A percentile compares a stretch with the other conserved stretches of the same genome.
Conservation (phyloP, 208 protist genomes). For the Herpetomonas samuelpessoai region DNA sequence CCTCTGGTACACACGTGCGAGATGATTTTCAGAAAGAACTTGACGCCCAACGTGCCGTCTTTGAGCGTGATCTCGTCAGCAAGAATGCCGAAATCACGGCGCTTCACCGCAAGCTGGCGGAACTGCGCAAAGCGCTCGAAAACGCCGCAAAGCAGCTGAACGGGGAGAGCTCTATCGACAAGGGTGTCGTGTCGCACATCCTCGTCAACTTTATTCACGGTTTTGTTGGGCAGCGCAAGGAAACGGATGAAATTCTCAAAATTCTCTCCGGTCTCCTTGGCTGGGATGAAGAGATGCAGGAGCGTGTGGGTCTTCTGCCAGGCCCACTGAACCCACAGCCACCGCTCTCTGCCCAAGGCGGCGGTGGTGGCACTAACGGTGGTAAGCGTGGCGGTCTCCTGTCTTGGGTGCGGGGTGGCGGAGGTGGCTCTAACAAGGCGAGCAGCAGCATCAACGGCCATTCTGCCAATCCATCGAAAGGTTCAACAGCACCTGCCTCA, state of each 20-base stretch:
- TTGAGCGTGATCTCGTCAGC: slow-evolving; percentile 28
- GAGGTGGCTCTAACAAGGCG: too few relatives aligned
- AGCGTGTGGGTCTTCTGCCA: slow-evolving; percentile 68
- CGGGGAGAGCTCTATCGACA: slow-evolving; percentile 71
- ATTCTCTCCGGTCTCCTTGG: slow-evolving; percentile 67
- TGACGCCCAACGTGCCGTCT: slow-evolving; percentile 18
- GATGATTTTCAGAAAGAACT: not conserved
- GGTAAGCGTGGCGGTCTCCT: slow-evolving; percentile 17
- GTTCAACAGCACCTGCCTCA: too few relatives aligned
- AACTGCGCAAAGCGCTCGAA: slow-evolving; percentile 61
- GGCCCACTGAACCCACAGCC: slow-evolving; percentile 61
- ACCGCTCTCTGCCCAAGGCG: slow-evolving; percentile 11
- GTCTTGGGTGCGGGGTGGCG: slow-evolving; percentile 24
- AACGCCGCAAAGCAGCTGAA: slow-evolving; percentile 54
- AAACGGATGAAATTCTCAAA: slow-evolving; percentile 77
- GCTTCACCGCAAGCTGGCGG: slow-evolving; percentile 75
- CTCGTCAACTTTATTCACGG: slow-evolving; percentile 85
- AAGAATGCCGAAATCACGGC: slow-evolving; percentile 67
- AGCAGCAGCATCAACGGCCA: not conserved
- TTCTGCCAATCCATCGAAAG: not conserved
- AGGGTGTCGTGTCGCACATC: slow-evolving; percentile 76
- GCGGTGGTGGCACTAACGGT: not conserved
- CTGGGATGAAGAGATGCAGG: slow-evolving; percentile 81
- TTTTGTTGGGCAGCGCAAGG: slow-evolving; percentile 40
- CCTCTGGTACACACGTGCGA: not conserved